These are phyloP conservation scores for Claviceps spartinae DNA, from an alignment of 2,329 filamentous ascomycete genomes.

Conservation along the genomic window DNA sequence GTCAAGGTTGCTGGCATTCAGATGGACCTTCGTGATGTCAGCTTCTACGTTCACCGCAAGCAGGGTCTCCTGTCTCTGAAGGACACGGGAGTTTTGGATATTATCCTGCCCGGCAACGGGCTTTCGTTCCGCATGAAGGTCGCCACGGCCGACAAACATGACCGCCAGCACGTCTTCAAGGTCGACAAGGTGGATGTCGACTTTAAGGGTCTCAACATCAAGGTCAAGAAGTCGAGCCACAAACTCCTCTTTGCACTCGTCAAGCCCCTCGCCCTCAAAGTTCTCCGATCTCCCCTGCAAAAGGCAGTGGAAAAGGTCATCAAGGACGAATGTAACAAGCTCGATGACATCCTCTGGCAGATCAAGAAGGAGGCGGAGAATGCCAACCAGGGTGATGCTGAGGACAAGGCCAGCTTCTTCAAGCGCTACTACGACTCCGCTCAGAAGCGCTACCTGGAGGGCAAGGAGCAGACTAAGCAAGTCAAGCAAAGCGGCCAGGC, in stretches of 20 bases:
- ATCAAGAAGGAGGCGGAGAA: conserved; percentile 77
- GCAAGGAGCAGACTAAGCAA: conserved; percentile 57
- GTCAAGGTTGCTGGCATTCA: conserved; percentile 81
- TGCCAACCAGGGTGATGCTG: conserved; percentile 50
- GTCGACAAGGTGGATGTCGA: conserved; percentile 77
- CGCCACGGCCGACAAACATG: conserved; percentile 62
- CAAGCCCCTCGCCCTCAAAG: conserved; percentile 76
- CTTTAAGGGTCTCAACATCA: conserved; percentile 71
- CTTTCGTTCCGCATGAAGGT: conserved; percentile 87
- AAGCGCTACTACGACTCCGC: conserved; percentile 65
- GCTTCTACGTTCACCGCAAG: conserved; percentile 93
- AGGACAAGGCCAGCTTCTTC: conserved; percentile 71
- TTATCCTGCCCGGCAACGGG: conserved; percentile 74
- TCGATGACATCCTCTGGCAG: conserved; percentile 59
- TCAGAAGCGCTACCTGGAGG: conserved; percentile 59
- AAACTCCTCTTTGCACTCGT: conserved; percentile 77
- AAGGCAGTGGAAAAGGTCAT: conserved; percentile 85
- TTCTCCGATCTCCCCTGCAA: conserved; percentile 70
- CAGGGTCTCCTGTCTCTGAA: conserved; percentile 78
- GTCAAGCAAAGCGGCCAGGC: conserved; percentile 44
- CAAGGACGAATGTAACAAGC: conserved; percentile 63
- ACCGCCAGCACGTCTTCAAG: conserved; percentile 82
- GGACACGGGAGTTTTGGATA: conserved; percentile 78
- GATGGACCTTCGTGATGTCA: conserved; percentile 81
- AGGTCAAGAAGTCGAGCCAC: conserved; percentile 88